Base-by-base conservation (phyloP, 306 rosid genomes). In the Ormosia semicastrata region DNA sequence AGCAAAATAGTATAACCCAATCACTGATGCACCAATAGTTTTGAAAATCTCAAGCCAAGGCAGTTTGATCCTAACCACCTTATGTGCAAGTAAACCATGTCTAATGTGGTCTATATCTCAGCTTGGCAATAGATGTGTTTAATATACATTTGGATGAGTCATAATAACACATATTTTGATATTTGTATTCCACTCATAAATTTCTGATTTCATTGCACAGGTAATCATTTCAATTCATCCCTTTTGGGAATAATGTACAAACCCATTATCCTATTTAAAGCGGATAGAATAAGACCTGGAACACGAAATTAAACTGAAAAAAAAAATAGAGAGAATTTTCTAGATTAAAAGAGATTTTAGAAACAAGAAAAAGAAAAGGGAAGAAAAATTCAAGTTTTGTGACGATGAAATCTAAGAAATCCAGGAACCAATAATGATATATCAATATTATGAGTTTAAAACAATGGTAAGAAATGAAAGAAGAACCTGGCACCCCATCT, bases 401-500 rank as follows among this genome's bases (percentile, higher is more conserved):
- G 62, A 30, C 30, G 15, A 29, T 34, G 17, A 78, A 59, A 70
- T 8, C 52, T 30, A 67, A 47, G 49, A 68, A 62, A 59, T 2
- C 32, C 7, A 29, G 43, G 52, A 65, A 54, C 24, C 62, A 77
- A 15, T 3, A 34, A 33, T 36, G 43, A 65, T 47, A 13, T 41
- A 29, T 46, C n/a, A 83, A 60, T 13, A 24, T 43, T 52, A 18
- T 9, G 64, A 39, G 34, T 15, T 40, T 13, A 58, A 76, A 44
- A 1, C 11, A 66, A 7, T 9, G 49, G 14, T 14, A 13, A 67
- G 44, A 54, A 71, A 32, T 34, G 50, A 62, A 44, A 70, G 71
- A 58, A 44, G 69, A 84, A 92, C 97, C 97, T 94, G 80, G 97
- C 84, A 46, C 92, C 92, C 97, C 97, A 94, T 92, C 97, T 87